Evolutionary conservation across 208 protist species (phyloP).

Genomic region (Acanthamoeba lenticulata): DNA sequence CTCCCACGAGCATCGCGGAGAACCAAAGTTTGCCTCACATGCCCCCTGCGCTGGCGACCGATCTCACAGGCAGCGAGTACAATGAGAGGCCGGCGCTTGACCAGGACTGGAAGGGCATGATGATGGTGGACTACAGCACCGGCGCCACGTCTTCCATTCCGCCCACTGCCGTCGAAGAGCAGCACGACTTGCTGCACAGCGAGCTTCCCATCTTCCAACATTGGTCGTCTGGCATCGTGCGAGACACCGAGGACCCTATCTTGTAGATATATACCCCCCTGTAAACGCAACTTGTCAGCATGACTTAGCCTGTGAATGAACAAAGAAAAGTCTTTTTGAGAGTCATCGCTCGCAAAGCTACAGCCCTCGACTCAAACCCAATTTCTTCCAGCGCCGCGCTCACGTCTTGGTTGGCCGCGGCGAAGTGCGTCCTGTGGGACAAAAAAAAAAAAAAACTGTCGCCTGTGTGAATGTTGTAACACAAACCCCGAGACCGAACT

Average conservation of each 20-base stretch:
- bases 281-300: no score
- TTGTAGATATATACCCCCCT: not conserved
- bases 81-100: not conserved
- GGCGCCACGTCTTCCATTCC: not conserved
- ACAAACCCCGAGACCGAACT: not conserved
- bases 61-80: no score
- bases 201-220: not conserved
- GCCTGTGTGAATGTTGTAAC: no score
- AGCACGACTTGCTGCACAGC: not conserved
- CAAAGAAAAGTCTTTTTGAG: no score
- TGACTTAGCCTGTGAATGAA: no score
- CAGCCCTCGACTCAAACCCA: no score
- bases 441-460: no score
- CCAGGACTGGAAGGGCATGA: constrained; percentile 2
- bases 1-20: not conserved
- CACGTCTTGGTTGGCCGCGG: no score
- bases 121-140: constrained; percentile 9
- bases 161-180: not conserved
- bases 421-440: no score
- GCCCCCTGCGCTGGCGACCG: not conserved
- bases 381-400: no score
- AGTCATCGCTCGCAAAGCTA: no score
- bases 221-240: not conserved
- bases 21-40: not conserved
- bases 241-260: not conserved